A percentile compares a stretch with the other conserved stretches of the same genome.
These are phyloP conservation scores for Paramecium bursaria DNA, from an alignment of 73 alveolate species.

Conservation along the genomic window DNA sequence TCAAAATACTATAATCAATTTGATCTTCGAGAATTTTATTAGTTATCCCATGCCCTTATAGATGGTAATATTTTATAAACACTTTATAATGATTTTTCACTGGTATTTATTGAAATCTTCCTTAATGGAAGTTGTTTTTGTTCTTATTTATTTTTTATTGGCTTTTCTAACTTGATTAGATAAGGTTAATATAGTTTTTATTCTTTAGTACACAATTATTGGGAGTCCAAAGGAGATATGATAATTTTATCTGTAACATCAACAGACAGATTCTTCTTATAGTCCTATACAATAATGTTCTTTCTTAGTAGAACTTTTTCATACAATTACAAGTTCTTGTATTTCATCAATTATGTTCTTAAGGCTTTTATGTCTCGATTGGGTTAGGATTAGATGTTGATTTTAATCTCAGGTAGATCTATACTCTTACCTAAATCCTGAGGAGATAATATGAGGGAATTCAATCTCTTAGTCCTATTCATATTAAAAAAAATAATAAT, in stretches of 20 bases:
- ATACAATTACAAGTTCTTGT: constrained; percentile 7
- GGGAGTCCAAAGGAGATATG: neutral
- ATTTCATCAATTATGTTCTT: constrained; percentile 29
- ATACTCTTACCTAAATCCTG: neutral
- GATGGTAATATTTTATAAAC: neutral
- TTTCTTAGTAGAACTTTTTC: constrained; percentile 13
- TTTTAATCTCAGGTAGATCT: constrained; percentile 10
- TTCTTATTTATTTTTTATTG: no score
- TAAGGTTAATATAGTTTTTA: neutral
- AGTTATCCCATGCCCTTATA: constrained; percentile 30
- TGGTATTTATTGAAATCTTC: neutral
- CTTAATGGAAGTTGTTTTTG: no score
- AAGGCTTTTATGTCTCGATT: neutral
- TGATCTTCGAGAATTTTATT: neutral
- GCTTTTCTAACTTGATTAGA: no score
- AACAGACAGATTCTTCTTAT: neutral
- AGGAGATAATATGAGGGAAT: constrained; percentile 17
- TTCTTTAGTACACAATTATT: neutral
- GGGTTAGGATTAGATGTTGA: neutral
- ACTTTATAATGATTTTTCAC: neutral
- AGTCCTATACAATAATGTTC: neutral
- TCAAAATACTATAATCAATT: no score
- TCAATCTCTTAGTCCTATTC: constrained; percentile 3
- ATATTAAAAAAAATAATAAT: neutral
- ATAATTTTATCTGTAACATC: neutral